Conservation (phyloP, 176 grass and related monocot genomes). For the Phoenix roebelenii region DNA sequence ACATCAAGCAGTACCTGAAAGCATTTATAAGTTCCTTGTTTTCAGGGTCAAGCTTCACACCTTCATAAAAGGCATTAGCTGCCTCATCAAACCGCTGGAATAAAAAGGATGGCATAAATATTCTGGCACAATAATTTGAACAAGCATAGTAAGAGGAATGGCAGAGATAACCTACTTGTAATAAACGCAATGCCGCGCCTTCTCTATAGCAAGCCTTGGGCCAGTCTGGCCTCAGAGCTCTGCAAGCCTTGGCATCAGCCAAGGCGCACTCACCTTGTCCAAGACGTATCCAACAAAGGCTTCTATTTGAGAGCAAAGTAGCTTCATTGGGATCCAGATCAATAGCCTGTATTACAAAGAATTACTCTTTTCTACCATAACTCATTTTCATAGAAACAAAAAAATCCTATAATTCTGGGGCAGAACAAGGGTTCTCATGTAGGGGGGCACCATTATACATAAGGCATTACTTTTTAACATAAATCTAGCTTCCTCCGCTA, state of each 20-base stretch:
- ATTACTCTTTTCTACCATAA: background rate
- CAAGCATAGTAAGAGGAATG: background rate
- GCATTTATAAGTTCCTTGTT: constrained; percentile 74
- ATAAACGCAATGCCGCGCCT: constrained; percentile 51
- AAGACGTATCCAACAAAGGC: constrained; percentile 69
- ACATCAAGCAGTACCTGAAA: constrained; percentile 44
- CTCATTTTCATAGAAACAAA: too few relatives aligned
- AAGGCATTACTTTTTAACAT: too few relatives aligned
- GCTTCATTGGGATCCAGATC: constrained; percentile 70
- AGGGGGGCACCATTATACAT: too few relatives aligned
- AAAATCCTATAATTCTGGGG: too few relatives aligned
- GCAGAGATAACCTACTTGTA: constrained; percentile 45
- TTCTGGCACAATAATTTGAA: background rate
- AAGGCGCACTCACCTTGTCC: constrained; percentile 64
- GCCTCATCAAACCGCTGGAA: constrained; percentile 78
- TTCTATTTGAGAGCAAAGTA: constrained; percentile 66
- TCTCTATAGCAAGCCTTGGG: constrained; percentile 88
- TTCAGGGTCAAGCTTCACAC: constrained; percentile 66
- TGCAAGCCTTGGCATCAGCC: constrained; percentile 60
- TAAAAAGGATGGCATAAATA: constrained; percentile 1
- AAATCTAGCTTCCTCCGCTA: too few relatives aligned
- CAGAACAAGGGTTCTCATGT: too few relatives aligned
- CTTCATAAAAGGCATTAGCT: constrained; percentile 81
- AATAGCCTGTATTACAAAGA: constrained; percentile 44
- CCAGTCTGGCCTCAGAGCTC: constrained; percentile 67